Base-by-base conservation (phyloP, 352 stramenopile genomes). In the Pythium sp. region DNA sequence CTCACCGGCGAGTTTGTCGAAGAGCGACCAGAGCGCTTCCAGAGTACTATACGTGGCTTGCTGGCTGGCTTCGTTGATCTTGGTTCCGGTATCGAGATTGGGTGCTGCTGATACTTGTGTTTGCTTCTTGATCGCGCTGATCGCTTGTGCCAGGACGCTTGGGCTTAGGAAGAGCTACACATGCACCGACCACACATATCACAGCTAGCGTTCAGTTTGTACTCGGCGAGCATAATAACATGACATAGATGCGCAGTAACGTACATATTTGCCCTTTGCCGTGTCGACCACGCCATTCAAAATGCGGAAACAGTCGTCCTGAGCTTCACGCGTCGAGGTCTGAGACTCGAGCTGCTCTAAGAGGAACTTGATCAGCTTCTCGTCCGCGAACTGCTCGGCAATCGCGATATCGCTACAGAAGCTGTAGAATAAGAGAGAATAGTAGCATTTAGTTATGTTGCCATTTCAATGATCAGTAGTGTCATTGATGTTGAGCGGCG, bases 361-460 rank as follows among this genome's bases (percentile, higher is more conserved):
- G 26, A 83, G 65, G 49, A 92, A 90, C 20, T 64, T 71, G 32
- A 84, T 69, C 22, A 92, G 68, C 34, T 88, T 82, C 8, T 91
- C 80, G n/a, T 88, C 72, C n/a, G 81, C 81, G 49, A 94, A 94
- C 59, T 76, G 49, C 22, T 70, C 67, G 1, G 81, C 82, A 11
- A 94, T 56, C 9, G 9, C 71, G 8, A 76, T 30, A 49, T 94
- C 81, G 30, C 71, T 67, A 60, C 86, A 94, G 58, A 94, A 94
- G 62, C 86, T 94, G 58, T 53, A 73, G 1, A n/a, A 1, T 34
- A 7, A 38, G 0, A 61, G 0, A 51, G 41, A 58, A 61, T 49
- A 61, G 22, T 26, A 47, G 24, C 15, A 15, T 43, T 58, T n/a
- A 58, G 24, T 3, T 18, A 28, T 55, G 2, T 1, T 34, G 12